phyloP scores from a whole-genome alignment of 495 filamentous ascomycete species.

The Hypomontagnella submonticulosa region DNA sequence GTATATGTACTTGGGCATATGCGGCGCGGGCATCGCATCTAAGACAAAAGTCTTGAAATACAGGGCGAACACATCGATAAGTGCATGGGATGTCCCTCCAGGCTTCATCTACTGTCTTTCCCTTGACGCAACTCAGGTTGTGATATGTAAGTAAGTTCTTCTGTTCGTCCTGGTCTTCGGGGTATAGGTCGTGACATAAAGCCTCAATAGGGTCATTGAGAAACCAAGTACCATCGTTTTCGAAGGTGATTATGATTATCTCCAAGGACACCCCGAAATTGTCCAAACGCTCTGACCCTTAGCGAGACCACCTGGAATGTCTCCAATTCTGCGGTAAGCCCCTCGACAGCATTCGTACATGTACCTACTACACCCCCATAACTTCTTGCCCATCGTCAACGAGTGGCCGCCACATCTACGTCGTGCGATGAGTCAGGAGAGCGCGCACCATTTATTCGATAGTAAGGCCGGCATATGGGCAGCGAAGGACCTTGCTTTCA shows the following conservation, averaged over 20 bases:
- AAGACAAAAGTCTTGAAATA: slow-evolving; percentile 54
- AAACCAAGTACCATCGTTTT: slow-evolving; percentile 9
- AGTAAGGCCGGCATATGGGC: not conserved
- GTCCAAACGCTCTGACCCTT: slow-evolving; percentile 1
- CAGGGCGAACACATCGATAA: slow-evolving; percentile 48
- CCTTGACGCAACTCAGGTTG: slow-evolving; percentile 37
- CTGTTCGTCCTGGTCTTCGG: slow-evolving; percentile 35
- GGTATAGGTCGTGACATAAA: slow-evolving; percentile 46
- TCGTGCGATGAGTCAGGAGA: slow-evolving; percentile 1
- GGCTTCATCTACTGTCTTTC: slow-evolving; percentile 30
- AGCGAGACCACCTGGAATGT: not conserved
- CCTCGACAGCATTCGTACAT: not conserved
- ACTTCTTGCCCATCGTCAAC: not conserved
- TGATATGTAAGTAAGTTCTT: slow-evolving; percentile 39
- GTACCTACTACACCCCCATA: not conserved
- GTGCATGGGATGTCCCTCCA: slow-evolving; percentile 52
- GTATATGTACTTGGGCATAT: slow-evolving; percentile 1
- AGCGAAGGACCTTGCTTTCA: not conserved
- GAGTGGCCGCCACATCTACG: not conserved
- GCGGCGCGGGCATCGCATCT: slow-evolving; percentile 17
- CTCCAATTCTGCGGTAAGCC: not conserved
- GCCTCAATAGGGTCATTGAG: slow-evolving; percentile 25
- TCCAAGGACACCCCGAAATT: not conserved
- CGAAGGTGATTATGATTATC: not conserved
- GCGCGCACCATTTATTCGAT: slow-evolving; percentile 1